These are phyloP conservation scores for Excoecaria cochinchinensis DNA, from an alignment of 345 rosid genomes.

Conservation along the genomic window DNA sequence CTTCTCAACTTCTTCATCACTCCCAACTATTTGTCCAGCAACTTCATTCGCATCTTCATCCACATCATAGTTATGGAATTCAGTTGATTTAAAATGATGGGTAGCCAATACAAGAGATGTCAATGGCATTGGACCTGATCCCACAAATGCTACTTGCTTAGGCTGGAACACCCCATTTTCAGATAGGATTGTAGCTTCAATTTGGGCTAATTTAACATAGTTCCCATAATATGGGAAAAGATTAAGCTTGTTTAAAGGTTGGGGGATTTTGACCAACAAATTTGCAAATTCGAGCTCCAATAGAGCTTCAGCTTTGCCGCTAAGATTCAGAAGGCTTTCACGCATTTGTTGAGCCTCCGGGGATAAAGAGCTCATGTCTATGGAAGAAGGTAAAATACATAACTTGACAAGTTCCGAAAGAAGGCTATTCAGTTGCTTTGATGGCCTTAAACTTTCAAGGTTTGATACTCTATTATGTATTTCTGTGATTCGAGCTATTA, in stretches of 20 bases:
- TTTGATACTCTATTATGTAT: constrained; percentile 24
- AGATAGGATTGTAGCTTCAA: constrained; percentile 28
- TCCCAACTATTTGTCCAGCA: constrained; percentile 27
- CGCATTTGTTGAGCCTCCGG: constrained; percentile 26
- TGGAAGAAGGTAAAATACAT: constrained; percentile 25
- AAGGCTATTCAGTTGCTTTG: constrained; percentile 30
- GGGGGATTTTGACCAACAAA: constrained; percentile 23
- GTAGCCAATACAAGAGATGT: constrained; percentile 42
- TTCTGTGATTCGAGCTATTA: constrained; percentile 24
- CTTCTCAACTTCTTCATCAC: constrained; percentile 28
- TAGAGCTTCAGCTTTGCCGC: constrained; percentile 38
- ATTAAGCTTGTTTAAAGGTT: constrained; percentile 30
- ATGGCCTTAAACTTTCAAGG: constrained; percentile 31
- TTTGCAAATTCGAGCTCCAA: constrained; percentile 43
- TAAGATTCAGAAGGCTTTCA: constrained; percentile 27
- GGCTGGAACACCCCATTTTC: constrained; percentile 31
- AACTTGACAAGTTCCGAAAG: constrained; percentile 29
- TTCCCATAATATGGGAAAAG: constrained; percentile 40
- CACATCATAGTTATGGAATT: constrained; percentile 39
- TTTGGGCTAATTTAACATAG: constrained; percentile 35
- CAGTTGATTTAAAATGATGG: constrained; percentile 31
- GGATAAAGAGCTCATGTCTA: constrained; percentile 21
- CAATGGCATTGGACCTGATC: constrained; percentile 49
- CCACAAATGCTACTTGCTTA: constrained; percentile 39
- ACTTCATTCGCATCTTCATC: constrained; percentile 33